Base-by-base conservation (phyloP, 176 grass and related monocot genomes). In the Avena eriantha region DNA sequence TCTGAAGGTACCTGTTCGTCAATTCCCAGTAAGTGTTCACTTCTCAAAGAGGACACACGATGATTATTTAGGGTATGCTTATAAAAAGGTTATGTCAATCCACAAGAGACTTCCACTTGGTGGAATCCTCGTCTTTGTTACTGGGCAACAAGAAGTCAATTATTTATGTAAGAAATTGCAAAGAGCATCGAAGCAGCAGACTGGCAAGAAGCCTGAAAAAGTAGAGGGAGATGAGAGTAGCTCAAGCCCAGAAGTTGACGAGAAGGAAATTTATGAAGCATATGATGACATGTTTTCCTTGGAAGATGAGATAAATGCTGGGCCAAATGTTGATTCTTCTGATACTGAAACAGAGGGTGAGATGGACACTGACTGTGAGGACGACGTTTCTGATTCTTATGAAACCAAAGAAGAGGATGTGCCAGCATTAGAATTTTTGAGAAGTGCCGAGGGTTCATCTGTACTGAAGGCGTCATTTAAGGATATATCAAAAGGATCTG, bases 71-170 rank as follows among this genome's bases (percentile, higher is more conserved):
- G 88, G 84, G 16, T 89, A 91, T 86, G 97, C 94, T 81, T 96
- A 96, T 93, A 96, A 96, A 82, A 99, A 99, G 48, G 92, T 96
- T 74, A 21, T 94, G 78, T 89, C 88, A 75, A 93, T 99, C 57
- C 97, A 99, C 88, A 99, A 96, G 87, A 96, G 21, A 64, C 90
- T 99, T 78, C 97, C 90, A 78, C 71, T 67, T 36, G 97, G 97
- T 82, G 97, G 97, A 71, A 96, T 96, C 85, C 92, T 99, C 72
- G 90, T 99, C 43, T 99, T 99, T 91, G 94, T 99, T 54, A 99
- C 94, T 83, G 94, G 97, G 78, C 97, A 96, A 80, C 90, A 89
- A 47, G 97, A 96, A 95, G 92, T 99, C 14, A 94, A 99, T 65
- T 88, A 90, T 82, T 86, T 99, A 47, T 96, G 94, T 79, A 93